phyloP scores from a whole-genome alignment of 2,329 filamentous ascomycete species.

The Scopulariopsis brevicaulis region DNA sequence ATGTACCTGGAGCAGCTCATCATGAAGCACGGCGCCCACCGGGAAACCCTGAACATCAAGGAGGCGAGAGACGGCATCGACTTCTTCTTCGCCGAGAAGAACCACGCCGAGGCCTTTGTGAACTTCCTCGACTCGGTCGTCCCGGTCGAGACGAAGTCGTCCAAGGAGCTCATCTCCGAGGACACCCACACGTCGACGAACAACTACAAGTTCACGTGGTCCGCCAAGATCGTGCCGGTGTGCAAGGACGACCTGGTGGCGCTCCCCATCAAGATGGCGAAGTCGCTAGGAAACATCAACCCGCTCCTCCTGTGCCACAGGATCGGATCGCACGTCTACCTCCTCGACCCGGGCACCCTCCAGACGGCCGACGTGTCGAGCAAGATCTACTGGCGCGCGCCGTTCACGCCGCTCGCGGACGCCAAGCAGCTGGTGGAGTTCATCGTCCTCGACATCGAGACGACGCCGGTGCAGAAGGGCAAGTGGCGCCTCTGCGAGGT shows the following conservation, averaged over 20 bases:
- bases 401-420: slow-evolving; percentile 76
- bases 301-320: slow-evolving; percentile 79
- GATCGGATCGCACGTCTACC: slow-evolving; percentile 79
- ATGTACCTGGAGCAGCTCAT: slow-evolving; percentile 81
- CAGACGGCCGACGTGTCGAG: slow-evolving; percentile 80
- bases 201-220: slow-evolving; percentile 92
- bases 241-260: slow-evolving; percentile 98
- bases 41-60: slow-evolving; percentile 95
- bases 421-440: slow-evolving; percentile 82
- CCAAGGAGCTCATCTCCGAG: slow-evolving; percentile 78
- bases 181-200: slow-evolving; percentile 85
- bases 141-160: slow-evolving; percentile 67
- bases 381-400: slow-evolving; percentile 79
- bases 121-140: slow-evolving; percentile 80
- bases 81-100: slow-evolving; percentile 84
- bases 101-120: slow-evolving; percentile 84
- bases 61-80: slow-evolving; percentile 93
- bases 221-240: slow-evolving; percentile 80
- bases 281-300: slow-evolving; percentile 76
- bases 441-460: slow-evolving; percentile 88
- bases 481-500: slow-evolving; percentile 78
- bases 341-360: slow-evolving; percentile 83
- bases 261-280: slow-evolving; percentile 79
- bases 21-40: slow-evolving; percentile 83
- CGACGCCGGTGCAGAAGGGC: slow-evolving; percentile 61